Conservation (phyloP, 139 green algal species). For the Raphidocelis subcapitata region DNA sequence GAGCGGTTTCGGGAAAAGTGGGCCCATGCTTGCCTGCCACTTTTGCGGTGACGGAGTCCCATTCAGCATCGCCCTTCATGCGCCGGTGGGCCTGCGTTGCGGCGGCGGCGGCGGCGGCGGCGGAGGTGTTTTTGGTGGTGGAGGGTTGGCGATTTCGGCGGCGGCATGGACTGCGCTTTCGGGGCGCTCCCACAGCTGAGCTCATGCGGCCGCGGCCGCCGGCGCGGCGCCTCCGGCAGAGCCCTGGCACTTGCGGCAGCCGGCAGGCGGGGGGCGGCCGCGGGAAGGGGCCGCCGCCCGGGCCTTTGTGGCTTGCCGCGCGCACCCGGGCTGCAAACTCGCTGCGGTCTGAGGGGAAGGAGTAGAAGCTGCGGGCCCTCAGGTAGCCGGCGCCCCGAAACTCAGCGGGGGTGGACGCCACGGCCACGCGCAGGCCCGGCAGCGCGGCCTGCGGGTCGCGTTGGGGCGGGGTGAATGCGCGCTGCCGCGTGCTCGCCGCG, state of each 20-base stretch:
- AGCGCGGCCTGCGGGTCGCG: not conserved
- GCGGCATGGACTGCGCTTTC: no score
- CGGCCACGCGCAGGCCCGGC: not conserved
- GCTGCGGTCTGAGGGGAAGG: slow-evolving; percentile 56
- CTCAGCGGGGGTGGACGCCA: slow-evolving; percentile 47
- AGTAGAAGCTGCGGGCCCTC: slow-evolving; percentile 61
- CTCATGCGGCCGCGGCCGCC: no score
- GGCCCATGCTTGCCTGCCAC: slow-evolving; percentile 37
- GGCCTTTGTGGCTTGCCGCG: no score
- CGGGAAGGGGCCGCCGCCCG: no score
- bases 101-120: not conserved
- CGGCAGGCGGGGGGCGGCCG: no score
- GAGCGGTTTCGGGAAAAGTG: no score
- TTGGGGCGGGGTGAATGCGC: not conserved
- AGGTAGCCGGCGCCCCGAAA: slow-evolving; percentile 69
- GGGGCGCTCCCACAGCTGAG: no score
- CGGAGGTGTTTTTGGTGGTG: no score
- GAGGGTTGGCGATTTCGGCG: no score
- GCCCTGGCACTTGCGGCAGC: no score
- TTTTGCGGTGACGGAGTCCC: slow-evolving; percentile 64
- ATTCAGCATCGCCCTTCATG: slow-evolving; percentile 79
- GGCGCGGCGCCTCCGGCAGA: no score
- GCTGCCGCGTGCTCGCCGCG: no score
- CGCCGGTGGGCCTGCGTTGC: slow-evolving; percentile 55
- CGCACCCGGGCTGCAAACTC: slow-evolving; percentile 61